Percentiles rank a stretch among this genome's conserved stretches.
Conservation (phyloP, 2,329 filamentous ascomycete species). For the Nothophaeocryptopus gaeumannii region DNA sequence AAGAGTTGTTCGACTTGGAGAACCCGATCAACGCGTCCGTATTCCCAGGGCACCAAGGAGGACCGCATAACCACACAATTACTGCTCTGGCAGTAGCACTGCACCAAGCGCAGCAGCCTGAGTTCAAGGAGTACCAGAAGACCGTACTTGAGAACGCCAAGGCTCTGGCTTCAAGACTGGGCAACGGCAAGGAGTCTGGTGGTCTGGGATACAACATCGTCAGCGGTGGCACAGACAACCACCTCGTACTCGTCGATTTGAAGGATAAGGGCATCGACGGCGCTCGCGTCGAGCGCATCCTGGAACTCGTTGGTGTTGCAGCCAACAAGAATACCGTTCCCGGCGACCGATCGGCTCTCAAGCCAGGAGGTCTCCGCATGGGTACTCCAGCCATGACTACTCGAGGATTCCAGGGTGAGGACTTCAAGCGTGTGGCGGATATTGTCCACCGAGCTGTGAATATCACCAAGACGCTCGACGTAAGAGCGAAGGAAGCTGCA, state of each 20-base stretch:
- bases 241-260: constrained; percentile 88
- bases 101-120: constrained; percentile 83
- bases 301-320: constrained; percentile 98
- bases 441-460: constrained; percentile 80
- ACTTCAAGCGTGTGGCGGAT: constrained; percentile 82
- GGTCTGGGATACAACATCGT: constrained; percentile 85
- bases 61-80: constrained; percentile 98
- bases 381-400: constrained; percentile 98
- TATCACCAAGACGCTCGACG: constrained; percentile 74
- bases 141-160: constrained; percentile 89
- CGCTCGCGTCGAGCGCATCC: constrained; percentile 88
- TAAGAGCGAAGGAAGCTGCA: constrained; percentile 65
- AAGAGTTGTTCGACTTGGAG: constrained; percentile 84
- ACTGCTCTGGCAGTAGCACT: constrained; percentile 90
- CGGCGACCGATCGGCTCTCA: constrained; percentile 88
- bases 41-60: constrained; percentile 96
- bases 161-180: constrained; percentile 69
- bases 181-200: constrained; percentile 68
- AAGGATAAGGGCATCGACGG: constrained; percentile 87
- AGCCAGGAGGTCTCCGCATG: constrained; percentile 88
- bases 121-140: constrained; percentile 90
- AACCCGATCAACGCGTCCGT: constrained; percentile 92
- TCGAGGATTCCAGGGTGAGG: constrained; percentile 81
- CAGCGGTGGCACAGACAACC: constrained; percentile 93
- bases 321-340: constrained; percentile 99